phyloP scores from a whole-genome alignment of 2,329 filamentous ascomycete genomes.

The Pseudogymnoascus sp. region DNA sequence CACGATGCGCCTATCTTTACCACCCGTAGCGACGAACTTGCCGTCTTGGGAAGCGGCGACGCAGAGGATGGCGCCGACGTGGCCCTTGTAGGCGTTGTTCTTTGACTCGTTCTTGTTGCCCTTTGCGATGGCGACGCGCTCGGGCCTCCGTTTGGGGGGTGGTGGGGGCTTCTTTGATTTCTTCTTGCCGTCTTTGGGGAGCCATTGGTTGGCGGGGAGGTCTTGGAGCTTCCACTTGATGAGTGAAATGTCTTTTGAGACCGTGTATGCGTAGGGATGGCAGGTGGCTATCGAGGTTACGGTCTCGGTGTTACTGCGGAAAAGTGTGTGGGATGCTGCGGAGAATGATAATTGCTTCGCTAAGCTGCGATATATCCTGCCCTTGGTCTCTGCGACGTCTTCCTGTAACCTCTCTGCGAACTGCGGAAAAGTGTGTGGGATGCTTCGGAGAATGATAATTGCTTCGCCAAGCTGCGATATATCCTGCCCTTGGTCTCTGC shows the following conservation, averaged over 20 bases:
- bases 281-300: conserved; percentile 75
- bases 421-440: conserved; percentile 66
- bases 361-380: conserved; percentile 76
- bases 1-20: conserved; percentile 73
- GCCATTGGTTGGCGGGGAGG: conserved; percentile 51
- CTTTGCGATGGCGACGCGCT: conserved; percentile 53
- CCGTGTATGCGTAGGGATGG: conserved; percentile 76
- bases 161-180: conserved; percentile 51
- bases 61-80: conserved; percentile 70
- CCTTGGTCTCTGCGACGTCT: conserved; percentile 87
- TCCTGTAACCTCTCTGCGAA: conserved; percentile 82
- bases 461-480: conserved; percentile 69
- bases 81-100: conserved; percentile 63
- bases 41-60: conserved; percentile 85
- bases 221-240: conserved; percentile 84
- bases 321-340: conserved; percentile 59
- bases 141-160: conserved; percentile 53
- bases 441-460: conserved; percentile 61
- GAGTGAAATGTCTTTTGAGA: conserved; percentile 74
- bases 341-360: conserved; percentile 64
- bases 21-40: conserved; percentile 84
- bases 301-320: conserved; percentile 68
- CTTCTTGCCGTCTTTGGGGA: conserved; percentile 39
- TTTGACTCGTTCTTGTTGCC: conserved; percentile 52
- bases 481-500: conserved; percentile 85